Evolutionary conservation across 139 green algal genomes (phyloP), one percentile per base, ranked within the genome.

Genomic region (Tetraselmis striata): DNA sequence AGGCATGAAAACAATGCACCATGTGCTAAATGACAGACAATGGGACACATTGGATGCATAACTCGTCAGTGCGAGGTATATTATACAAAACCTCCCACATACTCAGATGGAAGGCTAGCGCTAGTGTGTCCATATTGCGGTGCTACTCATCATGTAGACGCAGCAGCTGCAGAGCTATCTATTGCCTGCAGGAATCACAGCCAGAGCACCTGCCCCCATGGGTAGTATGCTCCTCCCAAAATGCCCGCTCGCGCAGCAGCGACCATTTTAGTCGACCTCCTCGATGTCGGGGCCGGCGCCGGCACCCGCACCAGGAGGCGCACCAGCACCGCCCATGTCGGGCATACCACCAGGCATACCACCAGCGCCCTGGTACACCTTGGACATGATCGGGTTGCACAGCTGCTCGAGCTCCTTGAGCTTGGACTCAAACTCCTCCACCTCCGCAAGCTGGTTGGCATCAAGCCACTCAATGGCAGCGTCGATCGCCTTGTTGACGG

Each of bases 371-470:
- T 90, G 81, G 94, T 95, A 94, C 89, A 94, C 91, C 77, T 93
- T 94, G 31, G 86, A 83, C 79, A 97, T 97, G 90, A 99, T 98
- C 75, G 97, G 97, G 83, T 91, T 96, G 90, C 92, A 97, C 18
- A 96, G 59, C 23, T 86, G 86, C 89, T 99, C 97, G 59, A 99
- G 91, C 90, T 99, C 95, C 93, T 98, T 98, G 74, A 95, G 89
- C 91, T 98, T 96, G 91, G 96, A 87, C 88, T 99, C 94, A 86
- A 98, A 96, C 92, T 99, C 97, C 79, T 99, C 97, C 28, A 91
- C 83, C 89, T 98, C 95, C 1, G 93, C 95, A 79, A 96, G 90
- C 91, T 98, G 94, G 91, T 99, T 99, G 83, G 77, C 78, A 84
- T 99, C 97, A 59, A 99, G 84, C 95, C 97, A 99, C 27, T 94